phyloP scores from a whole-genome alignment of 2,329 filamentous ascomycete species.

The Apiospora koreana region DNA sequence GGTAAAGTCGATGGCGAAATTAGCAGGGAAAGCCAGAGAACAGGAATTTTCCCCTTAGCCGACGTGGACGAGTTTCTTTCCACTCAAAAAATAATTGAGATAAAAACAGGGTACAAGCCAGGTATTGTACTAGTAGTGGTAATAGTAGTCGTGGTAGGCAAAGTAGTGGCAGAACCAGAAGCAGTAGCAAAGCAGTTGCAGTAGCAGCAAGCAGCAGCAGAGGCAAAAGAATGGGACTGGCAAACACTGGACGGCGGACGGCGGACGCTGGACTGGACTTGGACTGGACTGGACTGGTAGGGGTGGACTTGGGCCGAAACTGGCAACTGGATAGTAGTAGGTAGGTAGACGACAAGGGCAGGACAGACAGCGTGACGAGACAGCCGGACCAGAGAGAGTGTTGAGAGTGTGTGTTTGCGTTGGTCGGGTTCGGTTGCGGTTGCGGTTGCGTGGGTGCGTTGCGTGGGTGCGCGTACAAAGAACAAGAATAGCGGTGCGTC shows the following conservation, averaged over 20 bases:
- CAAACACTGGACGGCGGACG: no score
- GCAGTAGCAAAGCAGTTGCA: not conserved
- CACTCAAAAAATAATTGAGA: slow-evolving; percentile 1
- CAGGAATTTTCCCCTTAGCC: not conserved
- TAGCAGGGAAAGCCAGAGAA: slow-evolving; percentile 2
- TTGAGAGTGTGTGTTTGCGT: not conserved
- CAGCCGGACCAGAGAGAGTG: not conserved
- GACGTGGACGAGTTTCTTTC: slow-evolving; percentile 5
- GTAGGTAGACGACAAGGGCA: not conserved
- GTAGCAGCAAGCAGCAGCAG: slow-evolving; percentile 4
- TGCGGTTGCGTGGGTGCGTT: no score
- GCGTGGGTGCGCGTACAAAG: not conserved
- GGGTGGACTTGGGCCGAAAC: not conserved
- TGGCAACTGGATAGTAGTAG: not conserved
- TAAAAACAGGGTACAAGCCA: slow-evolving; percentile 4
- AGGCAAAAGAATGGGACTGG: slow-evolving; percentile 8
- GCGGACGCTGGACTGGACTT: not conserved
- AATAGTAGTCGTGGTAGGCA: not conserved
- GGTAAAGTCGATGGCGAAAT: slow-evolving; percentile 7
- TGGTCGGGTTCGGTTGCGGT: not conserved
- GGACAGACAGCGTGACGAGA: not conserved
- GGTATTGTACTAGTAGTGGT: not conserved
- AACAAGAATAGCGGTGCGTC: not conserved
- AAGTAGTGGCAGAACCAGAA: not conserved
- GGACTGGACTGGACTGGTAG: no score